phyloP scores from a whole-genome alignment of 169 alveolate genomes.

The Cryptosporidium canis region DNA sequence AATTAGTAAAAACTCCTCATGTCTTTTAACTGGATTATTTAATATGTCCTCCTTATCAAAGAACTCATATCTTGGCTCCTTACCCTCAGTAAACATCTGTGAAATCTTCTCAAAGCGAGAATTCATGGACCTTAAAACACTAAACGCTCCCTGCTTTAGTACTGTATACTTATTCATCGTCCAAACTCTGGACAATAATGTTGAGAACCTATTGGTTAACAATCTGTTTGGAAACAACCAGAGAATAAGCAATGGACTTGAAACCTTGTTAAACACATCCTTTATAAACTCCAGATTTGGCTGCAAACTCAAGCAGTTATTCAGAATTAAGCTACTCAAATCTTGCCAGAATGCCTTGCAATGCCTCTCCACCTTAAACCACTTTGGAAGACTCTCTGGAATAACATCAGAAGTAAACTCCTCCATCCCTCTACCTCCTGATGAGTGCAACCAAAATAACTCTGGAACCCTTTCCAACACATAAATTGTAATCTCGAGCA shows the following conservation, averaged over 20 bases:
- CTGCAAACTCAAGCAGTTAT: slow-evolving; percentile 23
- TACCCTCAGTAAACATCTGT: background rate
- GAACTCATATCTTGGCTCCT: background rate
- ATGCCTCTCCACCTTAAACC: slow-evolving; percentile 2
- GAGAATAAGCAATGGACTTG: background rate
- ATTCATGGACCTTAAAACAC: slow-evolving; percentile 23
- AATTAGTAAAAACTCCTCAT: slow-evolving; percentile 41
- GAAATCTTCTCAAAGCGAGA: background rate
- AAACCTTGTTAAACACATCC: slow-evolving; percentile 11
- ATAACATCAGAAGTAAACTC: background rate
- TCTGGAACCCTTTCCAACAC: background rate
- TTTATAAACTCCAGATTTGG: slow-evolving; percentile 42
- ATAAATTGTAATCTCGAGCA: slow-evolving; percentile 3
- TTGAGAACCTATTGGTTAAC: slow-evolving; percentile 19
- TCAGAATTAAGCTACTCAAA: slow-evolving; percentile 6
- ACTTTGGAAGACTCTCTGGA: slow-evolving; percentile 9
- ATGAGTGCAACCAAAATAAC: slow-evolving; percentile 42
- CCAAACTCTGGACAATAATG: slow-evolving; percentile 42
- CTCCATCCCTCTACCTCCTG: slow-evolving; percentile 5
- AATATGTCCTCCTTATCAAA: background rate
- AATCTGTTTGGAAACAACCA: slow-evolving; percentile 48
- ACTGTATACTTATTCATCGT: slow-evolving; percentile 48
- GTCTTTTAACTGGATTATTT: slow-evolving; percentile 33
- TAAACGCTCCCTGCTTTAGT: slow-evolving; percentile 26
- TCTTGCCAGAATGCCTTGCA: slow-evolving; percentile 51